Percentiles rank a stretch among this genome's conserved stretches.
These are phyloP conservation scores for Tubosaeta brunneosetosa DNA, from an alignment of 768 basidiomycete species.

Conservation along the genomic window DNA sequence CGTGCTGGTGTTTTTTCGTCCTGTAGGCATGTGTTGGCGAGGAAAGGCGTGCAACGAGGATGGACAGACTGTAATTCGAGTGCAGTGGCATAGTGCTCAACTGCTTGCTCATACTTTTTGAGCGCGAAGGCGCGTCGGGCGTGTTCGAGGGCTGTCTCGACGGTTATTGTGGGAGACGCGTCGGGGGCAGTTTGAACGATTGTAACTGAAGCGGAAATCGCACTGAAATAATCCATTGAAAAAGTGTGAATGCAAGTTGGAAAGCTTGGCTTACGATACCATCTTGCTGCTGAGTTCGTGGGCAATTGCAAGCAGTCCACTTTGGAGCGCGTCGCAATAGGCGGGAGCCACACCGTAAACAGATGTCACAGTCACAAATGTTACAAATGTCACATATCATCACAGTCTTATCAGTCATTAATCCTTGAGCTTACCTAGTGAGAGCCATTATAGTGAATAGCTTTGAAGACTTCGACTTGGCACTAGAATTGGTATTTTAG, in stretches of 20 bases:
- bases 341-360: too few species aligned
- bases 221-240: slow-evolving; percentile 5
- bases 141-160: slow-evolving; percentile 65
- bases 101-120: slow-evolving; percentile 79
- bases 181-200: slow-evolving; percentile 13
- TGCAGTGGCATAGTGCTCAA: slow-evolving; percentile 78
- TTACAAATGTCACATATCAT: too few species aligned
- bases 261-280: slow-evolving; percentile 21
- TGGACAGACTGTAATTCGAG: slow-evolving; percentile 75
- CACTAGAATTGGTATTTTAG: too few species aligned
- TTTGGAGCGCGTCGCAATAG: slow-evolving; percentile 5
- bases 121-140: slow-evolving; percentile 88
- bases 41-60: background rate
- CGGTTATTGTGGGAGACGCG: slow-evolving; percentile 27
- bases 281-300: slow-evolving; percentile 6
- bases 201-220: slow-evolving; percentile 1
- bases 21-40: slow-evolving; percentile 37
- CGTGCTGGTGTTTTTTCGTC: slow-evolving; percentile 69
- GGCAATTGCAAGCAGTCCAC: background rate
- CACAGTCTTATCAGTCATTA: too few species aligned
- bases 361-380: too few species aligned
- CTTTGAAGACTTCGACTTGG: too few species aligned
- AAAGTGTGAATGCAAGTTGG: too few species aligned
- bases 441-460: too few species aligned
- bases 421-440: too few species aligned